These are phyloP conservation scores for Cyberlindnera japonica DNA, from an alignment of 805 yeast species.

Conservation along the genomic window DNA sequence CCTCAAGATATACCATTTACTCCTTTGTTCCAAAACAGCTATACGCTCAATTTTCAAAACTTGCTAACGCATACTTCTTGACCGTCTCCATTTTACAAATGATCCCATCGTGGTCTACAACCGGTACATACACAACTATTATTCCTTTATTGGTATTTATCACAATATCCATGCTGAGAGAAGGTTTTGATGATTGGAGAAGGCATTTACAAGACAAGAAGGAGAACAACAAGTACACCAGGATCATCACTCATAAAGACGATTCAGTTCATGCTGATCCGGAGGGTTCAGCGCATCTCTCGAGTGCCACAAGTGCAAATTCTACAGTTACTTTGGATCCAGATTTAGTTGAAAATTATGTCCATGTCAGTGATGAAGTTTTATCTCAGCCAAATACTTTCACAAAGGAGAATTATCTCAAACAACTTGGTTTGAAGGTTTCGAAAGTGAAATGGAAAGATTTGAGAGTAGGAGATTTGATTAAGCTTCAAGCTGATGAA, in stretches of 20 bases:
- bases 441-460: conserved; percentile 60
- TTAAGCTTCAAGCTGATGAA: conserved; percentile 71
- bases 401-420: conserved; percentile 28
- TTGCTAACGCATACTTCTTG: conserved; percentile 90
- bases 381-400: conserved; percentile 24
- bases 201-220: conserved; percentile 81
- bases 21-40: conserved; percentile 87
- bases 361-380: conserved; percentile 7
- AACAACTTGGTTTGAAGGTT: conserved; percentile 20
- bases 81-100: conserved; percentile 88
- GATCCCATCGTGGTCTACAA: conserved; percentile 97
- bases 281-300: neutral
- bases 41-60: conserved; percentile 84
- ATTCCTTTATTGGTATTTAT: conserved; percentile 84
- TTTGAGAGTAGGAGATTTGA: conserved; percentile 82
- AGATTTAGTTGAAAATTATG: neutral
- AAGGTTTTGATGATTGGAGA: conserved; percentile 89
- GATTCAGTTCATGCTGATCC: neutral
- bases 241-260: conserved; percentile 35
- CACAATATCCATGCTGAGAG: conserved; percentile 83
- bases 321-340: conserved; percentile 16
- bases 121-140: conserved; percentile 93
- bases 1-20: conserved; percentile 78
- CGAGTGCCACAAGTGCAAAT: conserved; percentile 8
- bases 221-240: conserved; percentile 63